A percentile compares a stretch with the other conserved stretches of the same genome.
These are phyloP conservation scores for Ramaria sp. DNA, from an alignment of 768 basidiomycete species.

Conservation along the genomic window DNA sequence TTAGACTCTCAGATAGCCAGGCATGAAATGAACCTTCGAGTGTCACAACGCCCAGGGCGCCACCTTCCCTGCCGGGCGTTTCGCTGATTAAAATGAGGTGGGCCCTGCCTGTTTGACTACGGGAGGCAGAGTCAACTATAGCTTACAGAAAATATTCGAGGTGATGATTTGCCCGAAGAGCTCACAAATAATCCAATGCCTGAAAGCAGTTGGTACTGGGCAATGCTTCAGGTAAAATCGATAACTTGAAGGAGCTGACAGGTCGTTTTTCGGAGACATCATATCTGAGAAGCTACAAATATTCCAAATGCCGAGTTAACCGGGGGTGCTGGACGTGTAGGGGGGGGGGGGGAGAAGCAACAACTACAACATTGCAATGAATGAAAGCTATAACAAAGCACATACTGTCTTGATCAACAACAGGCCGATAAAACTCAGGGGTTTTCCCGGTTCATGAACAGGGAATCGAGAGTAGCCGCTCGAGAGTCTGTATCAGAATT, in stretches of 20 bases:
- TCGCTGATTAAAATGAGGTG: slow-evolving; percentile 80
- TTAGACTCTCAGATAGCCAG: background rate
- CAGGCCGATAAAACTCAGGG: slow-evolving; percentile 66
- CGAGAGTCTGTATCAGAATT: slow-evolving; percentile 31
- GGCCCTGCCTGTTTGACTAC: slow-evolving; percentile 85
- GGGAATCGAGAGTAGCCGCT: slow-evolving; percentile 92
- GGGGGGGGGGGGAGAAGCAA: background rate
- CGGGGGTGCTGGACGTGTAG: background rate
- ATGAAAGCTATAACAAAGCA: slow-evolving; percentile 9
- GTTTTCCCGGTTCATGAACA: slow-evolving; percentile 62
- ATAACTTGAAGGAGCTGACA: slow-evolving; percentile 64
- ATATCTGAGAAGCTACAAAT: slow-evolving; percentile 68
- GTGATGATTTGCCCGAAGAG: background rate
- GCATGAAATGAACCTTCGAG: slow-evolving; percentile 49
- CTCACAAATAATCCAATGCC: slow-evolving; percentile 85
- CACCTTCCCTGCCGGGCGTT: slow-evolving; percentile 73
- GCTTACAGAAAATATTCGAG: background rate
- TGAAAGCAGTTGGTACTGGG: slow-evolving; percentile 91
- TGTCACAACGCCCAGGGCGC: slow-evolving; percentile 85
- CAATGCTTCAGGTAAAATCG: slow-evolving; percentile 80
- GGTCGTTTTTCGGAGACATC: slow-evolving; percentile 73
- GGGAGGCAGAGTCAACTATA: background rate
- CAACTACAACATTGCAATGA: background rate
- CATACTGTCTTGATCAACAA: slow-evolving; percentile 75
- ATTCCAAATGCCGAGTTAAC: background rate